These are phyloP conservation scores for Perilla frutescens DNA, from an alignment of 257 asterid species.

Conservation along the genomic window DNA sequence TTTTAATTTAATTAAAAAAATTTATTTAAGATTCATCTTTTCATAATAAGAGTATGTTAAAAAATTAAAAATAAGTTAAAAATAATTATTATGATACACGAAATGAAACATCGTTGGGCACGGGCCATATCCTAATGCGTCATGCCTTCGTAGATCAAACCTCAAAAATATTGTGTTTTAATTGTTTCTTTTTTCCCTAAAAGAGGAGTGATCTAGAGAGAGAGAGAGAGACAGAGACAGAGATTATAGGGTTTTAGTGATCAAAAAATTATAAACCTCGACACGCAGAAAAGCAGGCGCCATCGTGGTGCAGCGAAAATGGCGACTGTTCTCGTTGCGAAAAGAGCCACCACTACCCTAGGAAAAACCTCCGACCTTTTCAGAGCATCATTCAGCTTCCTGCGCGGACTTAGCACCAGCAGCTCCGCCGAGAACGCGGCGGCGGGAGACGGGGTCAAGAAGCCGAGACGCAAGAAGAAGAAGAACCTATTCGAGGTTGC, in stretches of 20 bases:
- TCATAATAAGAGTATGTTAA: too few relatives aligned
- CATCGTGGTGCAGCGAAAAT: constrained; percentile 27
- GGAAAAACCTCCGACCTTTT: constrained; percentile 48
- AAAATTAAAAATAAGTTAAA: too few relatives aligned
- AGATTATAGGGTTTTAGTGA: constrained; percentile 18
- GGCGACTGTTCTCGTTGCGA: constrained; percentile 58
- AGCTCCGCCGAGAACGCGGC: constrained; percentile 36
- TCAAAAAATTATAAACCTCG: constrained; percentile 17
- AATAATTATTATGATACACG: too few relatives aligned
- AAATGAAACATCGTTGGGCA: too few relatives aligned
- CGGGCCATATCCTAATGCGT: too few relatives aligned
- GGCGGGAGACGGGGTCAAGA: constrained; percentile 45
- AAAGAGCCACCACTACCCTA: constrained; percentile 43
- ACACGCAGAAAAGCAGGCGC: neutral
- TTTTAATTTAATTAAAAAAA: too few relatives aligned
- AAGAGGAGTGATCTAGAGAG: neutral
- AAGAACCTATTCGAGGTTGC: constrained; percentile 95
- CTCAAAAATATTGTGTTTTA: too few relatives aligned
- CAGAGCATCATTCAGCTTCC: constrained; percentile 48
- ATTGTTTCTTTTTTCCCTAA: too few relatives aligned
- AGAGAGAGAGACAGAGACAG: neutral
- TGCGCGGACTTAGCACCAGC: constrained; percentile 58
- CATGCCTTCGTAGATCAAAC: too few relatives aligned
- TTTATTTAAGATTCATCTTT: too few relatives aligned
- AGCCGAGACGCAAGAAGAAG: constrained; percentile 77